phyloP scores from a whole-genome alignment of 1,284 basidiomycete genomes.

The Sporisorium scitamineum region DNA sequence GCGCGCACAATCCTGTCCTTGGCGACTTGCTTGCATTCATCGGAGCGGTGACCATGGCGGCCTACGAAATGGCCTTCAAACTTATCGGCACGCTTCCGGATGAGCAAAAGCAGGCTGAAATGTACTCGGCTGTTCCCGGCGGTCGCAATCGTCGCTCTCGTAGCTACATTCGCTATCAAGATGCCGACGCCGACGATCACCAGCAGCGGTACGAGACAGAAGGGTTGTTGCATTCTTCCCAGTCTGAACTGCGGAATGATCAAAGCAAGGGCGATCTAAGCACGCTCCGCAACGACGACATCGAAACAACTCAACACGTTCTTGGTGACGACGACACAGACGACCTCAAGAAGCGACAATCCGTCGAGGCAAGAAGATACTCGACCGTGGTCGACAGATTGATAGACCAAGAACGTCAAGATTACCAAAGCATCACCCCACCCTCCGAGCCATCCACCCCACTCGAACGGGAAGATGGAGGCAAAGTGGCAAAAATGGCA shows the following conservation, averaged over 20 bases:
- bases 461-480: constrained; percentile 6
- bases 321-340: constrained; percentile 24
- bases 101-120: constrained; percentile 49
- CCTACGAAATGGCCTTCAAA: constrained; percentile 67
- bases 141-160: constrained; percentile 39
- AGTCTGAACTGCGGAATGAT: not conserved
- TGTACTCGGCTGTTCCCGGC: constrained; percentile 42
- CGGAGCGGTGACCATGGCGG: constrained; percentile 67
- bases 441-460: constrained; percentile 24
- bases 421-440: constrained; percentile 43
- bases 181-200: constrained; percentile 1
- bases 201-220: constrained; percentile 23
- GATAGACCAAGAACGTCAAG: constrained; percentile 37
- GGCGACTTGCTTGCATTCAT: constrained; percentile 61
- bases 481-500: constrained; percentile 13
- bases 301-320: constrained; percentile 17
- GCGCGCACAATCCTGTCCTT: constrained; percentile 51
- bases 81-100: constrained; percentile 64
- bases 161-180: constrained; percentile 42
- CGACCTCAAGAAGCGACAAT: constrained; percentile 10
- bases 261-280: constrained; percentile 8
- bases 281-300: not conserved
- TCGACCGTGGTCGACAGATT: constrained; percentile 23
- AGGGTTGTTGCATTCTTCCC: constrained; percentile 22
- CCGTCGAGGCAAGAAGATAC: not conserved